Evolutionary conservation across 1,284 basidiomycete genomes (phyloP), one percentile per base, ranked within the genome.

Genomic region (Tylopilus orsonianus): DNA sequence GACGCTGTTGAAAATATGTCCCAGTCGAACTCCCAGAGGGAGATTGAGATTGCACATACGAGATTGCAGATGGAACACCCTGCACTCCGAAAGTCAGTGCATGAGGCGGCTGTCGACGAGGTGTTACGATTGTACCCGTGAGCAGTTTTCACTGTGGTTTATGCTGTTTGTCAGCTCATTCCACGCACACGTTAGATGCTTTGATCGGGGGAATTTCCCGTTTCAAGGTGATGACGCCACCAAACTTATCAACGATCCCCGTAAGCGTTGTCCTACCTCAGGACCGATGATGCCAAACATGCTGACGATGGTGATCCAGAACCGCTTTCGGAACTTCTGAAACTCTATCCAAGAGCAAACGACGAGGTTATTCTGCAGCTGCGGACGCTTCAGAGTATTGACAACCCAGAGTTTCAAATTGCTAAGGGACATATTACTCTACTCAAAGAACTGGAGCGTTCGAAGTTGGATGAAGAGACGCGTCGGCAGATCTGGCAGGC

Each of bases 71-170:
- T 20, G 18, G 56, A 57, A 1, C 7, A 20, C 5, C 40, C 53
- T 1, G 2, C 37, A 1, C 35, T 61, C 0, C 32, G 34, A 27
- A 50, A 55, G 16, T 46, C 55, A 9, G 1, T 68, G 10, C 63
- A 59, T 18, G 63, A 60, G 29, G 56, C 44, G 4, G 44, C 59
- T 13, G 14, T 66, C 8, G 57, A 68, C 7, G 38, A 49, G 8
- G 46, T 57, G 1, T 2, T 51, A 14, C 14, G n/a, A 10, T 8
- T 55, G 5, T 71, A 61, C 47, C 60, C 64, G 69, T 71, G 45
- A 41, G 68, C 55, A 4, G 0, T 2, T 14, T 1, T 1, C 9
- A 12, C 19, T 5, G 20, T 27, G 1, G 3, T 8, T 40, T 9
- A 2, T 0, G 18, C 9, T 22, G 13, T 26, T 30, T 16, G 8